Conservation (phyloP, 2,329 filamentous ascomycete species). For the Fusarium nisikadoi region DNA sequence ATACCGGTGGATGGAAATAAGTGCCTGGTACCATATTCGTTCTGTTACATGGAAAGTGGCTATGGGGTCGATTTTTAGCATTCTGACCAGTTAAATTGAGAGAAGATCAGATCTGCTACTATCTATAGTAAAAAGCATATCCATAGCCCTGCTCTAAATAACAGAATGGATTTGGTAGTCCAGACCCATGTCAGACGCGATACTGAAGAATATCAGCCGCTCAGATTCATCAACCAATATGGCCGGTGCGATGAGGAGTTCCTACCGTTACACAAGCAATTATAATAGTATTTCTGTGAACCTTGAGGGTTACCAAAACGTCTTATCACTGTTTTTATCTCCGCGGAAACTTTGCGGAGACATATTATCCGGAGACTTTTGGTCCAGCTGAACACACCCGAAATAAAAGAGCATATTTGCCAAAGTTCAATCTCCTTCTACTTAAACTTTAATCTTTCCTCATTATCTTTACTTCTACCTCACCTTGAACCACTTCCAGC, state of each 20-base stretch:
- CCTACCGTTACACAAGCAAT: fast-evolving
- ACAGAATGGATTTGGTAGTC: neutral
- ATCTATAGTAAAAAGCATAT: no score
- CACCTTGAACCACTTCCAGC: fast-evolving
- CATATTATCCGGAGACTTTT: neutral
- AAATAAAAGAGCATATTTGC: neutral
- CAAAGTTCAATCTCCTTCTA: fast-evolving
- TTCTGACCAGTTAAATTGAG: no score
- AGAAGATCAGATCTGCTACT: no score
- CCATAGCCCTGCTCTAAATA: no score
- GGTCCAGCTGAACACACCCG: neutral
- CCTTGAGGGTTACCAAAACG: neutral
- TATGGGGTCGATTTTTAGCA: no score
- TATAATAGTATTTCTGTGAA: no score
- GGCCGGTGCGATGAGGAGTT: fast-evolving
- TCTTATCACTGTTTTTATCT: neutral
- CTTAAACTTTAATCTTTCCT: fast-evolving
- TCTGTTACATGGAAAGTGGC: no score
- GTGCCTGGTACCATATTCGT: no score
- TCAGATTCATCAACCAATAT: neutral
- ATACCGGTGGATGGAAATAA: neutral
- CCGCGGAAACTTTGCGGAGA: neutral
- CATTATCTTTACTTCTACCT: fast-evolving
- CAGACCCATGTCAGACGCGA: neutral
- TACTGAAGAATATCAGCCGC: neutral